Evolutionary conservation across 2,329 filamentous ascomycete genomes (phyloP).

Genomic region (Ramularia collo-cygni): DNA sequence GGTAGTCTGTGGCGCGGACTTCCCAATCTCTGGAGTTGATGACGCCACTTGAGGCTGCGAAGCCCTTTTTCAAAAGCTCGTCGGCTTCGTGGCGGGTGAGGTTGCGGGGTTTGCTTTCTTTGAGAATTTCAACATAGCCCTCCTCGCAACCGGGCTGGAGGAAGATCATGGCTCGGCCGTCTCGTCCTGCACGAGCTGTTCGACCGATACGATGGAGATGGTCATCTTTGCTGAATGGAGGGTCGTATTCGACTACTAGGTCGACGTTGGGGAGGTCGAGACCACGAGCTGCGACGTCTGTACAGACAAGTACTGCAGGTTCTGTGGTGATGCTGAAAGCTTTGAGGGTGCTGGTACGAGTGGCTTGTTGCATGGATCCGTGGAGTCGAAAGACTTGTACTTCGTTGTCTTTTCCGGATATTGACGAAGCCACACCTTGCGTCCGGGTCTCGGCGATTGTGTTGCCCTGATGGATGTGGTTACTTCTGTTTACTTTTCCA

Average conservation of each 20-base stretch:
- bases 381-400: constrained; percentile 83
- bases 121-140: constrained; percentile 73
- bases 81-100: constrained; percentile 53
- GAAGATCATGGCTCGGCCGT: constrained; percentile 83
- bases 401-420: constrained; percentile 59
- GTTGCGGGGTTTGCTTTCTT: constrained; percentile 59
- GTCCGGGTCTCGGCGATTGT: constrained; percentile 42
- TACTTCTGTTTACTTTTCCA: constrained; percentile 24
- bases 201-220: constrained; percentile 92
- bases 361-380: constrained; percentile 79
- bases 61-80: constrained; percentile 61
- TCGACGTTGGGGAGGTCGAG: constrained; percentile 94
- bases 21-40: constrained; percentile 49
- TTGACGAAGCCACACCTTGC: constrained; percentile 35
- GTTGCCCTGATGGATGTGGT: constrained; percentile 35
- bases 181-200: constrained; percentile 84
- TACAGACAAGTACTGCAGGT: constrained; percentile 80
- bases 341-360: constrained; percentile 77
- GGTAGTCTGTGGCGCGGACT: constrained; percentile 59
- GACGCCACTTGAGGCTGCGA: constrained; percentile 36
- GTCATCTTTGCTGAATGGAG: constrained; percentile 86
- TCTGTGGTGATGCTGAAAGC: constrained; percentile 68
- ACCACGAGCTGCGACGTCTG: constrained; percentile 91
- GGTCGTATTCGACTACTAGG: constrained; percentile 91
- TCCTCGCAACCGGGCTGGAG: constrained; percentile 87